Base-by-base conservation (phyloP, 345 rosid species). In the Citrus trifoliata region DNA sequence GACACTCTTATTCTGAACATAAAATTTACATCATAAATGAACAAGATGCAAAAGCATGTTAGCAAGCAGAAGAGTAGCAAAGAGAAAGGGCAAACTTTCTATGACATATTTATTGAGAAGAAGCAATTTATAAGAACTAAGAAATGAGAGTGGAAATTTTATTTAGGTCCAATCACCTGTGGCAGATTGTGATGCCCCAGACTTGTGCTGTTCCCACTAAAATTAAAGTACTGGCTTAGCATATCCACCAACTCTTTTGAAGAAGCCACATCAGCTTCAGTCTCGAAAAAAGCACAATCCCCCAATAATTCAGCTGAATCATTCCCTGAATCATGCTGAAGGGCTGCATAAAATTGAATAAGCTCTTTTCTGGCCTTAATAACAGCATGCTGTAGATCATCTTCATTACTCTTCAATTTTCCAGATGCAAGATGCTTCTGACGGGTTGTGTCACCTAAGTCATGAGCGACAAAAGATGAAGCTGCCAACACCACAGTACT, bases 191-290 rank as follows among this genome's bases (percentile, higher is more conserved):
- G 85, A 80, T 86, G 84, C 78, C 87, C 89, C 78, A 81, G 61
- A 70, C 69, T 55, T 55, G 82, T 78, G 72, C 84, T 82, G 72
- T 80, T 86, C 61, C 76, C 82, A 74, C 71, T 83, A 67, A 93
- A 89, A 78, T 84, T 80, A 28, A 89, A 78, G 81, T 83, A 83
- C 70, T 79, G 88, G 28, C 72, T 79, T 59, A 93, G 78, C 88
- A 86, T 79, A 73, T 90, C 89, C 32, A 91, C 98, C 87, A 95
- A 85, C 70, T 86, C 87, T 82, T 88, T 92, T 79, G 93, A 88
- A 82, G 91, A 81, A 83, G 85, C 82, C 77, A 88, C 72, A 78
- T 87, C 79, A 78, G 82, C 82, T 79, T 91, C 91, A 58, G 86
- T 78, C 63, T 91, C 96, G 40, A 89, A 90, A 72, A 86, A 88